phyloP scores from a whole-genome alignment of 1,284 basidiomycete species.

The Omphalotus olearius region DNA sequence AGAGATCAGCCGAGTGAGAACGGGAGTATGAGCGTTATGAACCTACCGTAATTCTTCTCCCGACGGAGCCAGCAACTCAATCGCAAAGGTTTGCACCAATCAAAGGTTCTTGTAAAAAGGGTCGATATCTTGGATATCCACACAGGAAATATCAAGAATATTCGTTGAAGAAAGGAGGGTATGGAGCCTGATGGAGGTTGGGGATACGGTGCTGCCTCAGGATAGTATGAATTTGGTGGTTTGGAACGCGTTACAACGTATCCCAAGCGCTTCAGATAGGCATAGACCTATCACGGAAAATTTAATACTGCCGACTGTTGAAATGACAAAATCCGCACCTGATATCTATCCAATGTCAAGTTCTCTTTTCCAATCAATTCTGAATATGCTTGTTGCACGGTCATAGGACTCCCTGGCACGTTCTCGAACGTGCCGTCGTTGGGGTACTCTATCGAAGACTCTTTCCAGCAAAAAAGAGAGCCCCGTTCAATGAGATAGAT shows the following conservation, averaged over 20 bases:
- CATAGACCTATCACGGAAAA: constrained; percentile 64
- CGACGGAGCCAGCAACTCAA: constrained; percentile 41
- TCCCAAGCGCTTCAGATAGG: constrained; percentile 88
- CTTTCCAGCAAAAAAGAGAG: constrained; percentile 78
- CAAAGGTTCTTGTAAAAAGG: constrained; percentile 29
- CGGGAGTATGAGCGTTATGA: not conserved
- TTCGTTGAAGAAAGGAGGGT: constrained; percentile 18
- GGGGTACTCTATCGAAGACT: constrained; percentile 26
- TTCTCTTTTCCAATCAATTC: constrained; percentile 79
- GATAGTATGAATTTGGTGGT: constrained; percentile 59
- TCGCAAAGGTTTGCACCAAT: constrained; percentile 61
- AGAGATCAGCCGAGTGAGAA: too few relatives aligned
- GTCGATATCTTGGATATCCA: constrained; percentile 23
- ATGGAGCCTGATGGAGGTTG: not conserved
- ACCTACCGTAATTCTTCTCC: constrained; percentile 46
- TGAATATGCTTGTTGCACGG: constrained; percentile 84
- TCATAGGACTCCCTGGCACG: constrained; percentile 68
- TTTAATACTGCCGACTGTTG: not conserved
- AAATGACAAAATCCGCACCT: constrained; percentile 48
- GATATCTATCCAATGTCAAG: constrained; percentile 81
- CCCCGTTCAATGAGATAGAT: constrained; percentile 92
- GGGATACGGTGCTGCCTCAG: constrained; percentile 37
- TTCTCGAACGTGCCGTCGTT: constrained; percentile 13
- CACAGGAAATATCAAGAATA: constrained; percentile 26
- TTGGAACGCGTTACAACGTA: constrained; percentile 80